phyloP scores from a whole-genome alignment of 208 protist species.

The Naegleria lovaniensis region DNA sequence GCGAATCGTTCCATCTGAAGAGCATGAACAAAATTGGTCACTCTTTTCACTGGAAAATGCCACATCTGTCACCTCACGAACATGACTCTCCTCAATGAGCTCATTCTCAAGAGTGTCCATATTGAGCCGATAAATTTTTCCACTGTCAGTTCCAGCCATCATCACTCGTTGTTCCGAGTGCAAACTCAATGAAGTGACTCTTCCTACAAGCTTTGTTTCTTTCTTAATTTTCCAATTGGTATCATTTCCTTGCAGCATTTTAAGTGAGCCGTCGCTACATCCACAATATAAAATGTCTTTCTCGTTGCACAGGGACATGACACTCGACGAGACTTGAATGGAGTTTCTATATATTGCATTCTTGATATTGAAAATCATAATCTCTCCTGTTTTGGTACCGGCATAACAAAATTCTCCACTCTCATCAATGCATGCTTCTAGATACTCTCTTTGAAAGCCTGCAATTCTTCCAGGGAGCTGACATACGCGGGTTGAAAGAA shows the following conservation, averaged over 20 bases:
- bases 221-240: neutral
- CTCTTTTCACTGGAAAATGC: neutral
- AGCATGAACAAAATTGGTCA: neutral
- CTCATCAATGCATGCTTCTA: neutral
- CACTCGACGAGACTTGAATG: neutral
- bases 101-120: neutral
- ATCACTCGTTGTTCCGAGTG: neutral
- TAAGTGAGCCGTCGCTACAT: neutral
- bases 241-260: neutral
- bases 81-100: conserved; percentile 11
- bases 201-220: neutral
- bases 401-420: conserved; percentile 12
- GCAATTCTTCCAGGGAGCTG: conserved; percentile 32
- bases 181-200: neutral
- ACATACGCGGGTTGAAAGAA: neutral
- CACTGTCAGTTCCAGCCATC: conserved; percentile 5
- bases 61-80: neutral
- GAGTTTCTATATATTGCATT: conserved; percentile 5
- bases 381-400: conserved; percentile 2
- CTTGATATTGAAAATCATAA: conserved; percentile 13
- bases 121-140: neutral
- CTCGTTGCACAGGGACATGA: neutral
- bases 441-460: conserved; percentile 12
- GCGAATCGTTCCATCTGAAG: conserved; percentile 8
- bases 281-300: neutral